Evolutionary conservation across 2,329 filamentous ascomycete genomes (phyloP).

Genomic region (Torrubiella hemipterigena): DNA sequence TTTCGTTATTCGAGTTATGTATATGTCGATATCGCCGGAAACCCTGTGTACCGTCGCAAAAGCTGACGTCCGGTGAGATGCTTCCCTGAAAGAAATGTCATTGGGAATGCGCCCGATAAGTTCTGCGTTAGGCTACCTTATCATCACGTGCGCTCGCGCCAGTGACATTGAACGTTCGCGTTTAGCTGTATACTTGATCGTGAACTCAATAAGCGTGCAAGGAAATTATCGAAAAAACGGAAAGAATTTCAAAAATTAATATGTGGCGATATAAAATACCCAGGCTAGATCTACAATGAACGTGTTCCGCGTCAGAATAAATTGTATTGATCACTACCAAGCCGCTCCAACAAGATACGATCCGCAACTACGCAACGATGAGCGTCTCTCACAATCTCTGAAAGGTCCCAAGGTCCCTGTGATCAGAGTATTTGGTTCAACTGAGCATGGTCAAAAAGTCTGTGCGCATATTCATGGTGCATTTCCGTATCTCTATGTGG

Average conservation of each 20-base stretch:
- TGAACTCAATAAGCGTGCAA: too few species aligned
- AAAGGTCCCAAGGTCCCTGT: conserved; percentile 69
- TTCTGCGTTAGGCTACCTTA: conserved; percentile 8
- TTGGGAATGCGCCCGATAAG: too few species aligned
- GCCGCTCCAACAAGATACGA: conserved; percentile 67
- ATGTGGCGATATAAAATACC: too few species aligned
- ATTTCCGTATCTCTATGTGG: conserved; percentile 89
- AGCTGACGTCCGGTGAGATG: too few species aligned
- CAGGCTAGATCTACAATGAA: conserved; percentile 29
- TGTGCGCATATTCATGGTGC: conserved; percentile 93
- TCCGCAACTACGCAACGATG: conserved; percentile 59
- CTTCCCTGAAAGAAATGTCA: too few species aligned
- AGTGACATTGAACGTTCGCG: too few species aligned
- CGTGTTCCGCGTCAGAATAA: conserved; percentile 79
- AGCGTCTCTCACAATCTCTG: conserved; percentile 43
- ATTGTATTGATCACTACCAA: conserved; percentile 95
- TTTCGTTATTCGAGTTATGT: too few species aligned
- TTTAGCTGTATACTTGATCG: too few species aligned
- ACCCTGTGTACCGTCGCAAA: too few species aligned
- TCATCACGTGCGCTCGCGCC: conserved; percentile 18
- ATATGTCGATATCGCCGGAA: too few species aligned
- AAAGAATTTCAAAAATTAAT: too few species aligned
- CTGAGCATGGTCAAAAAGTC: conserved; percentile 89
- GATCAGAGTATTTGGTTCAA: conserved; percentile 82
- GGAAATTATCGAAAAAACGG: too few species aligned